phyloP scores from a whole-genome alignment of 1,139 yeast species.

The Magnusiomyces suaveolens region DNA sequence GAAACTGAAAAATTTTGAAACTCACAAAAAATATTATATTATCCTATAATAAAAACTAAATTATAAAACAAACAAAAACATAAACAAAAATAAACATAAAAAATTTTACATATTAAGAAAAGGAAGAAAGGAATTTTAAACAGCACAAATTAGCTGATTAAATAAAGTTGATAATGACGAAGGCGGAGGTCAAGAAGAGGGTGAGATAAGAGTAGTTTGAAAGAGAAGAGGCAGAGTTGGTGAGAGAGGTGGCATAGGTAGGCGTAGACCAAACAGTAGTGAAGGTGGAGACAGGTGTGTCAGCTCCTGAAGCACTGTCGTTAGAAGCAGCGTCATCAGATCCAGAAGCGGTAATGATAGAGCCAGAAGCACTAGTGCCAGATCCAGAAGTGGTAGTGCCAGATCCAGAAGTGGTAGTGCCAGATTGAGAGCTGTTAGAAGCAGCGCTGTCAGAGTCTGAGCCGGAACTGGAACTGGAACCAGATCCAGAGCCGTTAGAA shows the following conservation, averaged over 20 bases:
- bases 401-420: no score
- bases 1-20: no score
- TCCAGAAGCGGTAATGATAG: no score
- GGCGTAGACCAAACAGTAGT: background rate
- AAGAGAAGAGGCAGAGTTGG: background rate
- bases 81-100: no score
- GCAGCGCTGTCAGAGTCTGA: slow-evolving; percentile 7
- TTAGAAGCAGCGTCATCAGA: no score
- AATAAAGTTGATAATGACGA: background rate
- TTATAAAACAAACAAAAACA: background rate
- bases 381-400: no score
- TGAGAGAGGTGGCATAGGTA: background rate
- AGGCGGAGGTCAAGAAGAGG: background rate
- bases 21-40: no score
- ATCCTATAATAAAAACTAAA: no score
- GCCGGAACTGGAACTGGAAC: slow-evolving; percentile 4
- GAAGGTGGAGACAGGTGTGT: background rate
- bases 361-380: no score
- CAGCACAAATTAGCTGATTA: background rate
- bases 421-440: no score
- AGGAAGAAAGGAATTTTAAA: background rate
- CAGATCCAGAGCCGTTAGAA: no score
- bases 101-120: background rate
- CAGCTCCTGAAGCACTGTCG: no score
- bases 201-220: background rate